Evolutionary conservation across 352 stramenopile genomes (phyloP).

Genomic region (Sclerospora graminicola): DNA sequence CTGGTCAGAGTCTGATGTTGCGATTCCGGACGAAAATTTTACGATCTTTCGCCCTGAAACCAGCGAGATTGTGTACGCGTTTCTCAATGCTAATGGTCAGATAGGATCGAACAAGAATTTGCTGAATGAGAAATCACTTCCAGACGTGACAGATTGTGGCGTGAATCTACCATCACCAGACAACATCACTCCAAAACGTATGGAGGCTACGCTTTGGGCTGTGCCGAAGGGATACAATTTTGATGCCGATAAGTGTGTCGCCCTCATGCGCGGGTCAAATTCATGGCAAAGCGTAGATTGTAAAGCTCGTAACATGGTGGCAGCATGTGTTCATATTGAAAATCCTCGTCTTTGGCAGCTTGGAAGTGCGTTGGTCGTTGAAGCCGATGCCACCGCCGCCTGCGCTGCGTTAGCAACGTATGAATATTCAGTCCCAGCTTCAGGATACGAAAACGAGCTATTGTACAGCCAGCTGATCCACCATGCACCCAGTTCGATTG

Average conservation of each 20-base stretch:
- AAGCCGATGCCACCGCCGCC: conserved; percentile 21
- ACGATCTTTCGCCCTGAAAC: conserved; percentile 76
- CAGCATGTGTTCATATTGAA: conserved; percentile 25
- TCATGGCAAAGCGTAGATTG: conserved; percentile 58
- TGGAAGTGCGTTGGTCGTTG: conserved; percentile 16
- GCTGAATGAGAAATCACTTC: conserved; percentile 55
- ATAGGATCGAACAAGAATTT: conserved; percentile 58
- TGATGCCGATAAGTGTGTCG: conserved; percentile 36
- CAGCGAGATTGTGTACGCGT: conserved; percentile 78
- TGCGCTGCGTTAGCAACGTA: conserved; percentile 10
- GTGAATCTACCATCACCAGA: conserved; percentile 76
- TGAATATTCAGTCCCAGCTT: conserved; percentile 34
- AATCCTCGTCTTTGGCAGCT: conserved; percentile 31
- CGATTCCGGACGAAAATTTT: conserved; percentile 31
- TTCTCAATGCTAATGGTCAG: conserved; percentile 69
- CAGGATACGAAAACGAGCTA: conserved; percentile 46
- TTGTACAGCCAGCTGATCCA: conserved; percentile 25
- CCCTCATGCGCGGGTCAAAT: conserved; percentile 23
- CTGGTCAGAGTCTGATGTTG: conserved; percentile 28
- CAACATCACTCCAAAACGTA: conserved; percentile 76
- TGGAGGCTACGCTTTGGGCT: conserved; percentile 63
- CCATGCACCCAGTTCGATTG: conserved; percentile 13
- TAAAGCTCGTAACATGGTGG: conserved; percentile 24
- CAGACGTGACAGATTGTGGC: conserved; percentile 49
- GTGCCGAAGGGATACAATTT: conserved; percentile 24